Conservation (phyloP, 78 protist genomes). For the Dictyostelium purpureum region DNA sequence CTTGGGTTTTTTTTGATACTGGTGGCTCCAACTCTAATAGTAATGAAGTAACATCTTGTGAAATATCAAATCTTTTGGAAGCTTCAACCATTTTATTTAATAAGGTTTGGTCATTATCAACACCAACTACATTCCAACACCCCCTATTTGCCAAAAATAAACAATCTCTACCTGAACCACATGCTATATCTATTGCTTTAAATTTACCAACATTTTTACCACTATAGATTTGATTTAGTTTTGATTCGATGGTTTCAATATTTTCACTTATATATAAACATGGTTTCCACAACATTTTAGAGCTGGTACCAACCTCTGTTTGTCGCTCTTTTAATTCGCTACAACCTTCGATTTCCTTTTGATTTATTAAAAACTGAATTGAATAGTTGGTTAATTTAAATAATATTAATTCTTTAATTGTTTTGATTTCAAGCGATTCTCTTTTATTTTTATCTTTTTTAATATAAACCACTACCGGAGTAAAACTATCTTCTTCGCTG, state of each 20-base stretch:
- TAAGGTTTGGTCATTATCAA: constrained; percentile 39
- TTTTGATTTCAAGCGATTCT: no score
- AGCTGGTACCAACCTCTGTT: background rate
- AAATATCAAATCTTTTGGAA: background rate
- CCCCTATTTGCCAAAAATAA: constrained; percentile 8
- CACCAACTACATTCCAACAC: constrained; percentile 7
- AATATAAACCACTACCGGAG: background rate
- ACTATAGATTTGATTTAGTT: background rate
- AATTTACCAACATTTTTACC: background rate
- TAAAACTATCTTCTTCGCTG: background rate
- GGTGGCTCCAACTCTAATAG: background rate
- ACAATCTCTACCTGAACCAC: constrained; percentile 81
- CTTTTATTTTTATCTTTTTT: background rate
- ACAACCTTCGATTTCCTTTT: background rate
- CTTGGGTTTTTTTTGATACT: background rate
- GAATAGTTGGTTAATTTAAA: background rate
- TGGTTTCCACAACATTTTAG: constrained; percentile 52
- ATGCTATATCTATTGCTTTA: constrained; percentile 69
- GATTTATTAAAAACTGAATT: background rate
- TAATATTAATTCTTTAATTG: no score
- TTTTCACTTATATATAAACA: background rate
- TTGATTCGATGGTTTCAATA: constrained; percentile 15
- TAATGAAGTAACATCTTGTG: background rate
- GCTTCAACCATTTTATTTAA: constrained; percentile 26
- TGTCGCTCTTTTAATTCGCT: background rate